A percentile compares a stretch with the other conserved stretches of the same genome.
These are phyloP conservation scores for Exutisphaerella laricina DNA, from an alignment of 2,329 filamentous ascomycete genomes.

Conservation along the genomic window DNA sequence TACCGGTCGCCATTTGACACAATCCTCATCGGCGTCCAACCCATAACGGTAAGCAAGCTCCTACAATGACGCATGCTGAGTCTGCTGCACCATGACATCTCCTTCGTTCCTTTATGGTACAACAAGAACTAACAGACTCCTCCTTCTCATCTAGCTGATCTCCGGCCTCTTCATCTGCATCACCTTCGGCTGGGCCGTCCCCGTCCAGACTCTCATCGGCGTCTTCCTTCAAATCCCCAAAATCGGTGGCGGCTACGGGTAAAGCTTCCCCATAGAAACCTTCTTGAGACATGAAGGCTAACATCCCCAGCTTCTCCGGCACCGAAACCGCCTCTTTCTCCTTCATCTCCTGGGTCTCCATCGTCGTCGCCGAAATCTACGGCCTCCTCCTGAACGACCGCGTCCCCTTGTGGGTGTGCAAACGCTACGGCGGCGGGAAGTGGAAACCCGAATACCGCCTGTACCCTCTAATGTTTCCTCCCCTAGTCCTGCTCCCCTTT, in stretches of 20 bases:
- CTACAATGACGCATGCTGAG: no score
- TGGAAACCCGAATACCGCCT: constrained; percentile 41
- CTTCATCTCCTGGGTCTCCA: constrained; percentile 40
- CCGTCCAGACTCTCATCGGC: constrained; percentile 22
- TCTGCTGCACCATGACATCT: no score
- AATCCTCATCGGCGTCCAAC: constrained; percentile 31
- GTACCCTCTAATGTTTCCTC: constrained; percentile 30
- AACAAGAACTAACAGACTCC: no score
- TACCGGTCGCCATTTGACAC: constrained; percentile 21
- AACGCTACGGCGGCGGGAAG: constrained; percentile 26
- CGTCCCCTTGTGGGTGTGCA: constrained; percentile 35
- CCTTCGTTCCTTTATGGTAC: no score
- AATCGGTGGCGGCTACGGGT: constrained; percentile 38
- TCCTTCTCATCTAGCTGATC: no score
- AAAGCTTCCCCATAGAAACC: no score
- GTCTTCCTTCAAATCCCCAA: constrained; percentile 37
- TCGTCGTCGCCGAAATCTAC: constrained; percentile 35
- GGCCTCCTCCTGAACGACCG: constrained; percentile 38
- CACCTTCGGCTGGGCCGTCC: constrained; percentile 26
- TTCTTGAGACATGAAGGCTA: no score
- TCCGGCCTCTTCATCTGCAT: constrained; percentile 37
- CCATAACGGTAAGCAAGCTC: no score
- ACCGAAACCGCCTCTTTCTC: constrained; percentile 38
- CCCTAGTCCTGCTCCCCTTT: constrained; percentile 29
- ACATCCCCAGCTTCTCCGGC: constrained; percentile 39